Conservation (phyloP, 345 rosid genomes). For the Firmiana major region DNA sequence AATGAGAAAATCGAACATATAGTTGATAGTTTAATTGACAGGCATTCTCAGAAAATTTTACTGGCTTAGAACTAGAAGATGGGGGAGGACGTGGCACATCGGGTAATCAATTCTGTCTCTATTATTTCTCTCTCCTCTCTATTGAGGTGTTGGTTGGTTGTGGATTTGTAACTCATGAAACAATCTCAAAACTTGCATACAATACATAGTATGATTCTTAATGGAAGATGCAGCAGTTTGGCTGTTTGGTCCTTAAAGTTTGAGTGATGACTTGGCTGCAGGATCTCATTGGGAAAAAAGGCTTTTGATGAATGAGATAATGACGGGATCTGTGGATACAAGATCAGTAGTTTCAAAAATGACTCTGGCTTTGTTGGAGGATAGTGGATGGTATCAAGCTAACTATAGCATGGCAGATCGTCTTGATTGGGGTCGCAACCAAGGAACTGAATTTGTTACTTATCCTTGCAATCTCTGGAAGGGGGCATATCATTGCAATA, state of each 20-base stretch:
- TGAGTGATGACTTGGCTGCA: constrained; percentile 24
- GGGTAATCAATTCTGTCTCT: constrained; percentile 34
- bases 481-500: constrained; percentile 94
- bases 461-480: constrained; percentile 93
- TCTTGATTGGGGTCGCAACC: constrained; percentile 97
- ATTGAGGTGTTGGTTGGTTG: neutral
- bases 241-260: constrained; percentile 4
- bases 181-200: neutral
- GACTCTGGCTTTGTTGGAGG: constrained; percentile 94
- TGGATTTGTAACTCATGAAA: neutral
- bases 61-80: constrained; percentile 98
- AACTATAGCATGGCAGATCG: constrained; percentile 96
- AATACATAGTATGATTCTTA: neutral
- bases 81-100: constrained; percentile 99
- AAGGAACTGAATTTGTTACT: constrained; percentile 92
- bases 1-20: neutral
- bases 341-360: constrained; percentile 98
- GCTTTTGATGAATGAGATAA: constrained; percentile 97
- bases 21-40: constrained; percentile 28
- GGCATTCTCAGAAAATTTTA: constrained; percentile 93
- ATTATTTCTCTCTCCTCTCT: neutral
- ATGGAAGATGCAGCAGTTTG: neutral
- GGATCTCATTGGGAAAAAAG: constrained; percentile 99
- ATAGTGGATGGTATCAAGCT: constrained; percentile 99
- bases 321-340: constrained; percentile 99